These are phyloP conservation scores for Alnus glutinosa DNA, from an alignment of 306 rosid genomes.

Conservation along the genomic window DNA sequence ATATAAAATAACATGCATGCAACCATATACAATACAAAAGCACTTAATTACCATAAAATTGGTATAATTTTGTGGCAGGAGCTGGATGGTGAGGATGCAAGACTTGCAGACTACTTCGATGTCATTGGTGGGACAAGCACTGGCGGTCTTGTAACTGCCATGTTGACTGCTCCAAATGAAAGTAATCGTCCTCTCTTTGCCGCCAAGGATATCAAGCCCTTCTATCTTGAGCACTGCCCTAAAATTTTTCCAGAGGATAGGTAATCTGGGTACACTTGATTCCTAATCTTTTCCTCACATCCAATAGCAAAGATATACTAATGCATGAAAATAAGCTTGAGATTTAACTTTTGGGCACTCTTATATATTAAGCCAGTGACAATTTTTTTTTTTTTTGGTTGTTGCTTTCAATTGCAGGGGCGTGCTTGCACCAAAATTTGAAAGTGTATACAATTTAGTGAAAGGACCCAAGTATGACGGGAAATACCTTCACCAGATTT, in stretches of 20 bases:
- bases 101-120: slow-evolving; percentile 65
- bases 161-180: slow-evolving; percentile 52
- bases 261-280: slow-evolving; percentile 5
- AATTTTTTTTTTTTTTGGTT: background rate
- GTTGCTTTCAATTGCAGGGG: background rate
- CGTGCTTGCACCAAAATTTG: background rate
- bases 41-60: no score
- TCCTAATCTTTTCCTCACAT: background rate
- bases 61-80: slow-evolving; percentile 30
- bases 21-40: no score
- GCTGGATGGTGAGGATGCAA: slow-evolving; percentile 61
- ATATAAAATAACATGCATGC: no score
- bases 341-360: background rate
- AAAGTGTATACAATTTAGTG: slow-evolving; percentile 15
- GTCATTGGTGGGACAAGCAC: slow-evolving; percentile 69
- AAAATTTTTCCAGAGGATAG: slow-evolving; percentile 51
- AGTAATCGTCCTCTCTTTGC: slow-evolving; percentile 49
- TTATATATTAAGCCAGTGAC: background rate
- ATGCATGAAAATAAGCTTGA: background rate
- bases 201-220: slow-evolving; percentile 54
- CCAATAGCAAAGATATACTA: background rate
- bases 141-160: slow-evolving; percentile 60
- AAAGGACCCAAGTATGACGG: slow-evolving; percentile 56
- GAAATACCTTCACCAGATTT: slow-evolving; percentile 38
- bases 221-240: slow-evolving; percentile 52